A percentile compares a stretch with the other conserved stretches of the same genome.
phyloP scores from a whole-genome alignment of 805 yeast genomes.

The Candida nemodendra region DNA sequence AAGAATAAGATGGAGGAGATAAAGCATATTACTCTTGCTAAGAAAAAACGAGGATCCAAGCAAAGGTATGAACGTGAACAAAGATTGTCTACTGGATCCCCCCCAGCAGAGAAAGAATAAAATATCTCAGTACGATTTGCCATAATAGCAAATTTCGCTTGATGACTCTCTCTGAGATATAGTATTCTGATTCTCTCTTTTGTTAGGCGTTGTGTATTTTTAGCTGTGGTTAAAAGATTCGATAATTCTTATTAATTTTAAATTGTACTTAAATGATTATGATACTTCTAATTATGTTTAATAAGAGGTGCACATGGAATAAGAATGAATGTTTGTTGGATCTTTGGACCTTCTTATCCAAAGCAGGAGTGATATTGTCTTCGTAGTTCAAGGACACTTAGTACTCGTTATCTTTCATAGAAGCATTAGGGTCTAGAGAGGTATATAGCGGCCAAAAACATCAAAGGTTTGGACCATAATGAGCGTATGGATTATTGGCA shows the following conservation, averaged over 20 bases:
- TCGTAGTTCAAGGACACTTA: not conserved
- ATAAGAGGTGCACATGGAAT: no score
- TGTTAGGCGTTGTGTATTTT: conserved; percentile 1
- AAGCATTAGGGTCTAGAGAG: no score
- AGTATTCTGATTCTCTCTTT: not conserved
- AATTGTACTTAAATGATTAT: no score
- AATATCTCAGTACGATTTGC: conserved; percentile 1
- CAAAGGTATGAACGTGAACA: conserved; percentile 20
- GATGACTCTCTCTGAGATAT: no score
- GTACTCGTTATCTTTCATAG: not conserved
- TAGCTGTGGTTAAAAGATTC: conserved; percentile 3
- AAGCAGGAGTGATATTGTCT: no score
- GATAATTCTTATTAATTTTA: no score
- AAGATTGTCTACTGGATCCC: conserved; percentile 15
- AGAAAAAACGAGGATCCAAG: conserved; percentile 38
- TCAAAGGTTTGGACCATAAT: not conserved
- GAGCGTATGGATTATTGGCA: not conserved
- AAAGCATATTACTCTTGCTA: conserved; percentile 36
- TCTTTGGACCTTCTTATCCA: no score
- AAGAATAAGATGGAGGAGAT: conserved; percentile 50
- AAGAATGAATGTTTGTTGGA: no score
- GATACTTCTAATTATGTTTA: no score
- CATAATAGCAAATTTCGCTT: no score
- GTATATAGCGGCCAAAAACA: no score
- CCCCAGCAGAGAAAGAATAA: conserved; percentile 8